These are phyloP conservation scores for Phoma sp. DNA, from an alignment of 2,329 filamentous ascomycete species.

Conservation along the genomic window DNA sequence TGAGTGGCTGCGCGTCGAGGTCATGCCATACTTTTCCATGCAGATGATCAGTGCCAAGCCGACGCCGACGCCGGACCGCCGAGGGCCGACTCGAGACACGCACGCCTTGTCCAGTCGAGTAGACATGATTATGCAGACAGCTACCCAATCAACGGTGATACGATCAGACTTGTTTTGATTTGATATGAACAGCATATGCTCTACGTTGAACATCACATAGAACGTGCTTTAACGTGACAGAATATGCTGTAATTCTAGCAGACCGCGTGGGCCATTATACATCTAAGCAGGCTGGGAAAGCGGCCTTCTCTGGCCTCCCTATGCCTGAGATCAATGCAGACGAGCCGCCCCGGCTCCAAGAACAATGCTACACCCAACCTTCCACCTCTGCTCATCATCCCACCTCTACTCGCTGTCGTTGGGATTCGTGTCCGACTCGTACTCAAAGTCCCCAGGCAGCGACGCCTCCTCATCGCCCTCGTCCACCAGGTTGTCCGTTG, in stretches of 20 bases:
- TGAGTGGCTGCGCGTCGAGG: slow-evolving; percentile 10
- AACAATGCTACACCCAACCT: slow-evolving; percentile 1
- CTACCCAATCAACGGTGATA: neutral
- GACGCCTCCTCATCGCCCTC: slow-evolving; percentile 81
- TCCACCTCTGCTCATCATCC: slow-evolving; percentile 10
- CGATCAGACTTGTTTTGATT: no score
- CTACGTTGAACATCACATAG: no score
- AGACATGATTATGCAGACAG: neutral
- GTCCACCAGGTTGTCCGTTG: slow-evolving; percentile 76
- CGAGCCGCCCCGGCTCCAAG: slow-evolving; percentile 12
- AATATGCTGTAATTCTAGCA: slow-evolving; percentile 16
- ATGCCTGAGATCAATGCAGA: slow-evolving; percentile 31
- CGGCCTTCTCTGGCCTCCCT: slow-evolving; percentile 33
- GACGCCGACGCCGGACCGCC: neutral
- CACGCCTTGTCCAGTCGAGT: slow-evolving; percentile 2
- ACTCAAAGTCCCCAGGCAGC: slow-evolving; percentile 76
- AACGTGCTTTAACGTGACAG: no score
- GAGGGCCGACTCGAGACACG: neutral
- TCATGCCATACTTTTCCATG: slow-evolving; percentile 16
- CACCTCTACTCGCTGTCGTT: slow-evolving; percentile 46
- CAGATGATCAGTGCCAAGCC: slow-evolving; percentile 14
- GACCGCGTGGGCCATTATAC: slow-evolving; percentile 34
- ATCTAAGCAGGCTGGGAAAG: slow-evolving; percentile 40
- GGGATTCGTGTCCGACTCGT: slow-evolving; percentile 71
- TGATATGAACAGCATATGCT: no score